Evolutionary conservation across 2,329 filamentous ascomycete genomes (phyloP).

Genomic region (Fusarium sp.): DNA sequence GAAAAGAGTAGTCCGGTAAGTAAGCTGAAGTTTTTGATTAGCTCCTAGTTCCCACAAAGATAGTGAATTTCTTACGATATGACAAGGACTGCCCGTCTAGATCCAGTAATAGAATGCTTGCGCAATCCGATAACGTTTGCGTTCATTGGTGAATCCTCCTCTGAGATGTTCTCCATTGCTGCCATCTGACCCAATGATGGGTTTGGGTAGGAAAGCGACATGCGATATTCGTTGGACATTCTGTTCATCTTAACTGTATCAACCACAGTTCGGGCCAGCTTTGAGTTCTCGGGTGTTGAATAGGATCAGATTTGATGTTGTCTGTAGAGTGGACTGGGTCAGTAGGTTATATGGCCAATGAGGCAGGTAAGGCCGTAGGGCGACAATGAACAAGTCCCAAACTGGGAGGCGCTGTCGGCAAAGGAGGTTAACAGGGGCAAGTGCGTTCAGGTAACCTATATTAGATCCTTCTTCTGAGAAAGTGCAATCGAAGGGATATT

Average conservation of each 20-base stretch:
- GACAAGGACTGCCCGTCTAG: slow-evolving; percentile 53
- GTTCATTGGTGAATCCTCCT: slow-evolving; percentile 7
- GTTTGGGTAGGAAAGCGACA: slow-evolving; percentile 54
- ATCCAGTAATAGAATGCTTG: slow-evolving; percentile 44
- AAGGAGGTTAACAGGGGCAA: background rate
- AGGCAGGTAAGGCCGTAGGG: background rate
- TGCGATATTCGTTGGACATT: slow-evolving; percentile 49
- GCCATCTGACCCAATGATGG: slow-evolving; percentile 51
- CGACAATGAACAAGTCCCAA: background rate
- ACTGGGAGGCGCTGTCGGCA: slow-evolving; percentile 1
- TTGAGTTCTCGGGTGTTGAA: background rate
- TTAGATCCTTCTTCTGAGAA: background rate
- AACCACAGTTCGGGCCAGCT: no score
- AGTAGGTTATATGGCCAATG: background rate
- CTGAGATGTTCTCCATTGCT: slow-evolving; percentile 22
- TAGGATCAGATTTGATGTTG: background rate
- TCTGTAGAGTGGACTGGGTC: background rate
- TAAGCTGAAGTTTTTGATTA: slow-evolving; percentile 55
- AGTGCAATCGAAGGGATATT: background rate
- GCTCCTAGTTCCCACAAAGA: background rate
- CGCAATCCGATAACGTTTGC: slow-evolving; percentile 34
- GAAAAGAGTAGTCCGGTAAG: slow-evolving; percentile 68
- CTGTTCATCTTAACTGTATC: background rate
- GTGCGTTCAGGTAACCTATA: background rate
- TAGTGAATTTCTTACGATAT: slow-evolving; percentile 50